Base-by-base conservation (phyloP, 352 stramenopile genomes). In the Plasmopara muralis region DNA sequence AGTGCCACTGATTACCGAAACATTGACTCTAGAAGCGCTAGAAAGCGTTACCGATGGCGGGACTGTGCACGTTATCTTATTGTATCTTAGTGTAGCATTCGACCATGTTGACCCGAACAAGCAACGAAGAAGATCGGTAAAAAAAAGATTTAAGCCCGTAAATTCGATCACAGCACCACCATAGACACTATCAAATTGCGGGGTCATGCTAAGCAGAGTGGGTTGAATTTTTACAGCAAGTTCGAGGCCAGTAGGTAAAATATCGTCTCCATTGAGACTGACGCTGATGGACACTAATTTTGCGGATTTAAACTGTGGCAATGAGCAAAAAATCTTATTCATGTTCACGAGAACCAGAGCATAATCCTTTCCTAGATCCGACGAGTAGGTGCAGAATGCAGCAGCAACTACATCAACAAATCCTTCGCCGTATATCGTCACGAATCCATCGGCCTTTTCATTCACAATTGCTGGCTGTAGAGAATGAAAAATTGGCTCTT, bases 81-180 rank as follows among this genome's bases (percentile, higher is more conserved):
- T 33, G 7, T 62, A n/a, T 6, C 51, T 39, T 20, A 77, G 40
- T 7, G 34, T 35, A 34, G 66, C 66, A 34, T 53, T 31, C 10
- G 50, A 48, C 41, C 50, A 57, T 14, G 29, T 53, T 5, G 35
- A 31, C 8, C 64, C 72, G 31, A 83, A 83, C 13, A 77, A 20
- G 18, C 72, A 83, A 3, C 13, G 44, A 34, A 83, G 38, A 1
- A 56, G 65, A 25, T 29, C 15, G 1, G 54, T 51, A 28, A 62
- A 76, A 25, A 31, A 64, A 14, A 76, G 29, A 47, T 80, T 68
- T 7, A 61, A 25, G 2, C 62, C 67, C n/a, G 52, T 43, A 42
- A 83, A 63, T 43, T 58, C 41, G 8, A 80, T 48, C 16, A 55
- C 41, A 10, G 67, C 59, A 12, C 70, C 69, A 3, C 72, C 72